Evolutionary conservation across 108 stramenopile genomes (phyloP).

Genomic region (Chaetoceros muelleri): DNA sequence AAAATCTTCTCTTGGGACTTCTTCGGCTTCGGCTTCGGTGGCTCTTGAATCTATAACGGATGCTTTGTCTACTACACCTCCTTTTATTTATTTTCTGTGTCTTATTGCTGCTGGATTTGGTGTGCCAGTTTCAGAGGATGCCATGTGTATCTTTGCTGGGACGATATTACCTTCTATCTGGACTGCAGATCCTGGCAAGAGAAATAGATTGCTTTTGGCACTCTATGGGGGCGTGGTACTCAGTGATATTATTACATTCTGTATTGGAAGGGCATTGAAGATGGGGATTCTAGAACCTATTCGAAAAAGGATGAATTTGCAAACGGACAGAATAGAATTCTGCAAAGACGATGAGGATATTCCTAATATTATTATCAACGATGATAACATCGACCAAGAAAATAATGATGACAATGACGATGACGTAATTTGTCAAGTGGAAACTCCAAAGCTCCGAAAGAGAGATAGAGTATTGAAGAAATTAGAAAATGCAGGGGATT

Average conservation of each 20-base stretch:
- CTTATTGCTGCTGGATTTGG: slow-evolving; percentile 6
- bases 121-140: slow-evolving; percentile 13
- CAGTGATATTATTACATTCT: slow-evolving; percentile 4
- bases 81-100: slow-evolving; percentile 5
- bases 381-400: slow-evolving; percentile 3
- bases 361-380: not conserved
- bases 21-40: not conserved
- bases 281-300: slow-evolving; percentile 21
- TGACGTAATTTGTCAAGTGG: not conserved
- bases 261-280: slow-evolving; percentile 10
- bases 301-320: slow-evolving; percentile 12
- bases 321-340: slow-evolving; percentile 16
- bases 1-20: not conserved
- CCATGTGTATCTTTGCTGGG: slow-evolving; percentile 12
- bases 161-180: slow-evolving; percentile 2
- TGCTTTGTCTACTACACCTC: slow-evolving; percentile 4
- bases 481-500: slow-evolving; percentile 4
- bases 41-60: slow-evolving; percentile 4
- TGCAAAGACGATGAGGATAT: slow-evolving; percentile 11
- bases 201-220: slow-evolving; percentile 22
- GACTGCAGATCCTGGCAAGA: not conserved
- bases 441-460: not conserved
- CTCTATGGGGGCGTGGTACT: slow-evolving; percentile 9
- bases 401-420: slow-evolving; percentile 9
- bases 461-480: not conserved